A percentile compares a stretch with the other conserved stretches of the same genome.
These are phyloP conservation scores for Didymellaceae sp. DNA, from an alignment of 2,329 filamentous ascomycete genomes.

Conservation along the genomic window DNA sequence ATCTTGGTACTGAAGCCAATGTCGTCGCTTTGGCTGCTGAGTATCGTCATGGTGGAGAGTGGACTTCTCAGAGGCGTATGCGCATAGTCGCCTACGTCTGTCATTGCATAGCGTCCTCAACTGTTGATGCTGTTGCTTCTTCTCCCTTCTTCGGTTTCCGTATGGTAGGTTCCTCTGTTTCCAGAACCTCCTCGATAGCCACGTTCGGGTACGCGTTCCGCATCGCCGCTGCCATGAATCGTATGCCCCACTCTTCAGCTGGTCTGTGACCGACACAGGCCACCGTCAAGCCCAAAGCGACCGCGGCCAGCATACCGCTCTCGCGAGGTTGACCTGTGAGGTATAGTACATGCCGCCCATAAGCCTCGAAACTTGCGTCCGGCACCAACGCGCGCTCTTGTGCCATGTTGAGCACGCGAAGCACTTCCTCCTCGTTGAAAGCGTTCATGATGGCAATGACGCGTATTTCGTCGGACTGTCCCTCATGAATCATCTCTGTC, in stretches of 20 bases:
- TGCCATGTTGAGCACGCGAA: slow-evolving; percentile 41
- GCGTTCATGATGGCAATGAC: slow-evolving; percentile 52
- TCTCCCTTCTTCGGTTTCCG: background rate
- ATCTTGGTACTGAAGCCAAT: too few relatives aligned
- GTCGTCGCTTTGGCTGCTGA: too few relatives aligned
- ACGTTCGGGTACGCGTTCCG: slow-evolving; percentile 39
- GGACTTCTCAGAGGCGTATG: too few relatives aligned
- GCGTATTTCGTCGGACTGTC: slow-evolving; percentile 30
- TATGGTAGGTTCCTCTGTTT: slow-evolving; percentile 36
- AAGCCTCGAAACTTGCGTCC: slow-evolving; percentile 20
- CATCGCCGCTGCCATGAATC: slow-evolving; percentile 38
- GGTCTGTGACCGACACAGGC: slow-evolving; percentile 49
- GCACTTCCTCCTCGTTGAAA: slow-evolving; percentile 47
- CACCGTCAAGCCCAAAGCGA: slow-evolving; percentile 41
- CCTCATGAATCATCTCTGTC: slow-evolving; percentile 34
- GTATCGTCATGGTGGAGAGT: too few relatives aligned
- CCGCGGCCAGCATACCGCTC: slow-evolving; percentile 41
- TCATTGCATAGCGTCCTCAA: background rate
- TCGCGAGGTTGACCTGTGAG: slow-evolving; percentile 49
- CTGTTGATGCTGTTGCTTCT: background rate
- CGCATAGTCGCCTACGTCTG: background rate
- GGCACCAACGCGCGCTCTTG: slow-evolving; percentile 33
- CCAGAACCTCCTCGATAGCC: slow-evolving; percentile 44
- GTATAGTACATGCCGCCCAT: slow-evolving; percentile 44
- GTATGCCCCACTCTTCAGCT: slow-evolving; percentile 52